Base-by-base conservation (phyloP, 352 stramenopile species). In the Phytophthora gonapodyides region DNA sequence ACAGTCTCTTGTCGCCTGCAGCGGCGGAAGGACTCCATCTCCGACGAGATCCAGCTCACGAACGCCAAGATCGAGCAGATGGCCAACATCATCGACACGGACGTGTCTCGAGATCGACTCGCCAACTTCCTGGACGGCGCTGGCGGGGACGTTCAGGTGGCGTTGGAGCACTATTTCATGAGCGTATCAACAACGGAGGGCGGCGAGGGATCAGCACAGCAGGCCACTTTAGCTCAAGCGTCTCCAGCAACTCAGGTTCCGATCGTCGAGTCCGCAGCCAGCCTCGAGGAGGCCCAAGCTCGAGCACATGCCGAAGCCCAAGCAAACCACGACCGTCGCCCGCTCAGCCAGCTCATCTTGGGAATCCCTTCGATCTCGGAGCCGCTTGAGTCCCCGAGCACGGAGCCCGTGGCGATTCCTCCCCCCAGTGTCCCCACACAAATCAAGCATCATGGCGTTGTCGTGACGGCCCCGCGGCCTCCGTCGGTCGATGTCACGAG, bases 131-230 rank as follows among this genome's bases (percentile, higher is more conserved):
- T 96, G 9, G 87, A 96, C 50, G 87, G 87, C 6, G 87, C 87
- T 5, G 87, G 84, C 15, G 87, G 87, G 17, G 82, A 90, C 54
- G 84, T 94, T 5, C 87, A 96, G 63, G 75, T 94, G 12, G 87
- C 87, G n/a, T 35, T 96, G 30, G 87, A 96, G 60, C 87, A 96
- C 59, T 96, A 94, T 75, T 96, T 96, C 43, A 96, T 96, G 87
- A 92, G 72, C 37, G 49, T 90, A 27, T 89, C 82, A 10, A 78
- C 57, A 6, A 30, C 71, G 15, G 71, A 89, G 6, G 58, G 24
- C n/a, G 45, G 19, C 27, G 0, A 52, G 13, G 13, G 35, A 30
- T 9, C 55, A 27, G 8, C 50, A 62, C 16, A 59, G 55, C 17
- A 19, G 46, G 27, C 43, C 10, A 34, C 51, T 34, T 31, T 43